Evolutionary conservation across 2,329 filamentous ascomycete species (phyloP).

Genomic region (Thelonectria blattea): DNA sequence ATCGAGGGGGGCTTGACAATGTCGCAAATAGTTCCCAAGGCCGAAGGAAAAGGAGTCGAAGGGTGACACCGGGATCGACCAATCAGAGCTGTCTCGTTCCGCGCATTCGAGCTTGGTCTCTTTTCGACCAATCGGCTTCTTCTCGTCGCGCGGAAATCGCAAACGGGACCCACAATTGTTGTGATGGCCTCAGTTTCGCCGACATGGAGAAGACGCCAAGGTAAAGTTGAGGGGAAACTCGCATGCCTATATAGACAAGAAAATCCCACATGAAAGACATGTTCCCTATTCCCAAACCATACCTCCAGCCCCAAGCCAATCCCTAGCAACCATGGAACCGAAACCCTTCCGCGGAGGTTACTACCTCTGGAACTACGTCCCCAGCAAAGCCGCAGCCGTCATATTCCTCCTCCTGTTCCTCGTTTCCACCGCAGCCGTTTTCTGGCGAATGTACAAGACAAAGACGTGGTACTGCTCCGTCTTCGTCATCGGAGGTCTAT

Average conservation of each 20-base stretch:
- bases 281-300: not conserved
- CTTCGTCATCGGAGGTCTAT: not conserved
- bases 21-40: not conserved
- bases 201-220: not conserved
- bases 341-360: not conserved
- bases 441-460: slow-evolving; percentile 2
- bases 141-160: not conserved
- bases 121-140: not conserved
- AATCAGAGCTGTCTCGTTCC: not conserved
- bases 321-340: not conserved
- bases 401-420: slow-evolving; percentile 1
- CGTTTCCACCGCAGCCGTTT: not conserved
- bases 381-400: not conserved
- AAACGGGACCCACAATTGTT: not conserved
- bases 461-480: not conserved
- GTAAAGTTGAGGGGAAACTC: not conserved
- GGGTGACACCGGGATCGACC: not conserved
- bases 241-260: not conserved
- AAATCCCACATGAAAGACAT: not conserved
- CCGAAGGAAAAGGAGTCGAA: not conserved
- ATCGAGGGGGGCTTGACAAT: not conserved
- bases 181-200: not conserved
- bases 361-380: slow-evolving; percentile 5
- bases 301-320: not conserved
- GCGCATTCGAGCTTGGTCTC: not conserved